Evolutionary conservation across 2,329 filamentous ascomycete species (phyloP).

Genomic region (Sphaceloma murrayae): DNA sequence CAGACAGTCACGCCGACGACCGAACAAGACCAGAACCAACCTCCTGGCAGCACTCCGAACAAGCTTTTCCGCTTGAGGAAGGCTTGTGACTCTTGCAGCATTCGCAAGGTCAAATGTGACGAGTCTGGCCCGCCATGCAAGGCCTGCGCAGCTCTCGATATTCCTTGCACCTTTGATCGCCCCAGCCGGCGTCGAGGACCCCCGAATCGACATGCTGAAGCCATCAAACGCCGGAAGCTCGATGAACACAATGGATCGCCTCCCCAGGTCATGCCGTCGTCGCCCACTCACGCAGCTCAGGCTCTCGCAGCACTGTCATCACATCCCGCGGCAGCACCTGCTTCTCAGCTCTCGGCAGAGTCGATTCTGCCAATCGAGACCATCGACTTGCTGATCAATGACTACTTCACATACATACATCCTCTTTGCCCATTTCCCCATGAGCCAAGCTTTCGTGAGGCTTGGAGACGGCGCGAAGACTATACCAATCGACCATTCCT

Average conservation of each 20-base stretch:
- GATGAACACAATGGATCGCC: conserved; percentile 36
- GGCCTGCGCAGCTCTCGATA: conserved; percentile 55
- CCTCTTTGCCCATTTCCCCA: conserved; percentile 69
- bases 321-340: conserved; percentile 31
- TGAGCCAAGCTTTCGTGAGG: conserved; percentile 64
- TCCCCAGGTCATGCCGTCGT: conserved; percentile 37
- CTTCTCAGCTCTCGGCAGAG: conserved; percentile 47
- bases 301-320: conserved; percentile 42
- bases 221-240: conserved; percentile 52
- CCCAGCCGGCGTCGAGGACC: conserved; percentile 55
- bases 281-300: conserved; percentile 45
- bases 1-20: background rate
- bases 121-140: conserved; percentile 56
- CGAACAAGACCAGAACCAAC: conserved; percentile 20
- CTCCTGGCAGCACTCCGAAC: conserved; percentile 20
- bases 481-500: conserved; percentile 57
- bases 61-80: conserved; percentile 33
- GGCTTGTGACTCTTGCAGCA: conserved; percentile 33
- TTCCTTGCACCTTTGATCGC: conserved; percentile 57
- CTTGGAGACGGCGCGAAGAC: conserved; percentile 58
- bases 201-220: conserved; percentile 57
- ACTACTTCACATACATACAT: conserved; percentile 77
- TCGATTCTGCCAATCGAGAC: conserved; percentile 61
- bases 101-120: conserved; percentile 47
- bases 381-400: conserved; percentile 61